A percentile compares a stretch with the other conserved stretches of the same genome.
phyloP scores from a whole-genome alignment of 2,329 filamentous ascomycete species.

The Amphichorda felina region DNA sequence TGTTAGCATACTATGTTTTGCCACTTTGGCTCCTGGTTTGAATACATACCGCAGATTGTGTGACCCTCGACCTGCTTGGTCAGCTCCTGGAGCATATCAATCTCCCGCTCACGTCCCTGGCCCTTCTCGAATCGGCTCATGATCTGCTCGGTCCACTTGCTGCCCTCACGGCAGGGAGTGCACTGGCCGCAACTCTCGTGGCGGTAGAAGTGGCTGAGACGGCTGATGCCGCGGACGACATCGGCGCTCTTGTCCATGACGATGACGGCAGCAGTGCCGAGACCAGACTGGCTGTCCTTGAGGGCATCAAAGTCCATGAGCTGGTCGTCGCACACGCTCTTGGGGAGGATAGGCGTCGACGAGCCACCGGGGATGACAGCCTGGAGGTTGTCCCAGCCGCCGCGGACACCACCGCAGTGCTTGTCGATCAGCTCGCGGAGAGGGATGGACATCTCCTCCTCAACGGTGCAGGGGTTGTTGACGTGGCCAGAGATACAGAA shows the following conservation, averaged over 20 bases:
- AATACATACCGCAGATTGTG: constrained; percentile 78
- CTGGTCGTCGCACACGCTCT: constrained; percentile 82
- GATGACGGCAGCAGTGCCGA: constrained; percentile 94
- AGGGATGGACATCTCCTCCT: constrained; percentile 98
- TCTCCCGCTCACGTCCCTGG: constrained; percentile 78
- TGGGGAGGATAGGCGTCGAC: constrained; percentile 90
- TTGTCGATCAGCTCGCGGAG: constrained; percentile 93
- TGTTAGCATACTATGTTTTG: constrained; percentile 13
- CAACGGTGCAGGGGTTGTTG: constrained; percentile 95
- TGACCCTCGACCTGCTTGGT: constrained; percentile 99
- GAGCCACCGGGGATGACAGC: constrained; percentile 94
- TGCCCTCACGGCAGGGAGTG: constrained; percentile 97
- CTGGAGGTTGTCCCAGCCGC: constrained; percentile 95
- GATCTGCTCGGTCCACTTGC: constrained; percentile 98
- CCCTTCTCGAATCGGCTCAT: constrained; percentile 95
- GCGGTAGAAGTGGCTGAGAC: constrained; percentile 93
- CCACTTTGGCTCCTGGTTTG: no score
- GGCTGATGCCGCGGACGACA: constrained; percentile 85
- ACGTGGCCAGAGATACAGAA: constrained; percentile 98
- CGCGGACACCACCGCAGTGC: constrained; percentile 93
- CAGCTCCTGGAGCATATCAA: constrained; percentile 98
- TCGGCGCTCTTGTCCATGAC: constrained; percentile 99
- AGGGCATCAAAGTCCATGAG: constrained; percentile 98
- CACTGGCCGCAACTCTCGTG: constrained; percentile 98
- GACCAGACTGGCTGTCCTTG: constrained; percentile 94